These are phyloP conservation scores for Westerdykella ornata DNA, from an alignment of 2,329 filamentous ascomycete genomes.

Conservation along the genomic window DNA sequence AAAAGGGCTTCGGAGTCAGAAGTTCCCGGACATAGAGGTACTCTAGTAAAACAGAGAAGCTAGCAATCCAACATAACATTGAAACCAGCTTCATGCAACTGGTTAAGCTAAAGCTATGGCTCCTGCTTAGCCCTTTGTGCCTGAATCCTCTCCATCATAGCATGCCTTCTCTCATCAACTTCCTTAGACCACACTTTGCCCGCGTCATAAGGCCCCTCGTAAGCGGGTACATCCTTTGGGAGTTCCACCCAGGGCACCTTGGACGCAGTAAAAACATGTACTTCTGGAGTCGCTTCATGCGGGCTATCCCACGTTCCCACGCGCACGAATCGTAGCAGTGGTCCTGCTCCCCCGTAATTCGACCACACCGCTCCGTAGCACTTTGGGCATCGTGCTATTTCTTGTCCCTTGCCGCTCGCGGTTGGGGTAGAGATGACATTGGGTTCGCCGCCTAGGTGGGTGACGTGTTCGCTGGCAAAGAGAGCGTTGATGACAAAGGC, in stretches of 20 bases:
- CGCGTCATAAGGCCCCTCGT: constrained; percentile 11
- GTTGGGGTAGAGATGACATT: constrained; percentile 33
- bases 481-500: constrained; percentile 37
- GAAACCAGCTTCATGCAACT: too few species aligned
- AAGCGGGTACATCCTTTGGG: constrained; percentile 24
- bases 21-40: too few species aligned
- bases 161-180: constrained; percentile 9
- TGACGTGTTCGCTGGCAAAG: constrained; percentile 5
- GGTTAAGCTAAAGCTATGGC: too few species aligned
- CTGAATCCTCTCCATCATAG: constrained; percentile 3
- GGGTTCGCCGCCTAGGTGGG: too few species aligned
- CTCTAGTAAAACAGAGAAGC: too few species aligned
- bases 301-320: constrained; percentile 42
- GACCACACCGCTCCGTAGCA: constrained; percentile 42
- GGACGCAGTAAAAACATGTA: constrained; percentile 42
- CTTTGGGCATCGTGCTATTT: constrained; percentile 38
- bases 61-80: too few species aligned
- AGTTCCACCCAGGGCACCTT: constrained; percentile 39
- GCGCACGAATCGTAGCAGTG: constrained; percentile 36
- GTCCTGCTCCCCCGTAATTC: constrained; percentile 32
- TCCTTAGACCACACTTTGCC: constrained; percentile 13
- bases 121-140: too few species aligned
- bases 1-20: too few species aligned
- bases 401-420: constrained; percentile 38
- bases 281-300: constrained; percentile 39